Evolutionary conservation across 345 rosid species (phyloP), one percentile per base, ranked within the genome.

Genomic region (Arabidopsis suecica): DNA sequence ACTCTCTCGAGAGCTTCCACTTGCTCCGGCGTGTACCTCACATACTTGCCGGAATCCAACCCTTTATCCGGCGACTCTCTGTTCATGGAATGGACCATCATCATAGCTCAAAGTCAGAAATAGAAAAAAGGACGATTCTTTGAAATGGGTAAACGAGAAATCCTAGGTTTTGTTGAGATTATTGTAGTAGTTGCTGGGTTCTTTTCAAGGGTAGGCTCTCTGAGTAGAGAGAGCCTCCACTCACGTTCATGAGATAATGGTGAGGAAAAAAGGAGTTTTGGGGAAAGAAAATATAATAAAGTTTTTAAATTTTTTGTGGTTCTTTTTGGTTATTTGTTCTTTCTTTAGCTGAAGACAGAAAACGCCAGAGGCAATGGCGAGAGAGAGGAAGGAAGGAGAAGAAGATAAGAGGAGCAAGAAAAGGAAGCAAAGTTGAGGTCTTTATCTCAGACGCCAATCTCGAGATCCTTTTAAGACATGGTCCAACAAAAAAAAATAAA

Each of bases 181-280:
- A 62, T 13, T 62, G 58, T 9, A 55, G 51, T 62, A 13, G 56
- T 41, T 68, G 67, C 22, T 57, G 33, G 40, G 79, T 63, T 66
- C 13, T 60, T 67, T 71, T 79, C 83, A 80, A 78, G 48, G 75
- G 82, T 76, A 72, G 87, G 72, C 87, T 72, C 83, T 82, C 85
- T 54, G 79, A 48, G 62, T 69, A 65, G 72, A 75, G 85, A 82
- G 85, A 82, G 85, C 85, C 85, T 76, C 83, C 81, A 79, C 81
- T 82, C 40, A 41, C 63, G 62, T 76, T 79, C 85, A 82, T 82
- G 81, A 82, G 85, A 76, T 76, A 72, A 60, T 75, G 71, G 82
- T 69, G 83, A 4, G 68, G 12, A 59, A 65, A 59, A 63, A 48
- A 56, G 25, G 30, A 65, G 61, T 20, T 20, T 47, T 47, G 51